Conservation (phyloP, 139 green algal genomes). For the Picochlorum sp. region DNA sequence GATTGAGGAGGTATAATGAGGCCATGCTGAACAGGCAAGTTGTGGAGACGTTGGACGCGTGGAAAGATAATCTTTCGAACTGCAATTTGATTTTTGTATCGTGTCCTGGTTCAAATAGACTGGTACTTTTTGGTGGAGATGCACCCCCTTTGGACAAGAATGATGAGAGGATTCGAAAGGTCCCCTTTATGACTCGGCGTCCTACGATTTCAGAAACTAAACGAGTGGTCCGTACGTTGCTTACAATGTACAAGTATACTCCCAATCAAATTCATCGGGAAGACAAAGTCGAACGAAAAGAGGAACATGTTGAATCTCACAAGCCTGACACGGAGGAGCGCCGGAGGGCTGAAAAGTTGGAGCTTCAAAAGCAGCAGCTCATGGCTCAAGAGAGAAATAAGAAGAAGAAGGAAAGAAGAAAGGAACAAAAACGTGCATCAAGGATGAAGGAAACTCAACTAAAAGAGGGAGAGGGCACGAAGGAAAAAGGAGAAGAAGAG, state of each 20-base stretch:
- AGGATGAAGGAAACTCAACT: slow-evolving; percentile 6
- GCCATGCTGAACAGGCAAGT: slow-evolving; percentile 54
- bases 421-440: background rate
- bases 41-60: slow-evolving; percentile 43
- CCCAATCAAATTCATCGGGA: too few relatives aligned
- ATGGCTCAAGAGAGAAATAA: slow-evolving; percentile 3
- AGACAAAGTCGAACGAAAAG: too few relatives aligned
- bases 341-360: too few relatives aligned
- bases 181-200: slow-evolving; percentile 65
- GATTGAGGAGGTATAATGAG: slow-evolving; percentile 84
- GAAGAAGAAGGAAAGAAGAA: background rate
- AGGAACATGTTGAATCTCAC: too few relatives aligned
- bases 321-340: too few relatives aligned
- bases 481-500: slow-evolving; percentile 48
- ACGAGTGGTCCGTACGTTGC: slow-evolving; percentile 53
- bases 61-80: slow-evolving; percentile 35
- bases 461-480: slow-evolving; percentile 6
- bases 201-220: slow-evolving; percentile 78
- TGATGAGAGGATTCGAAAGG: slow-evolving; percentile 37
- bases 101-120: slow-evolving; percentile 8
- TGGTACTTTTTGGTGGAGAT: slow-evolving; percentile 22
- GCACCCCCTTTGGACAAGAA: slow-evolving; percentile 17
- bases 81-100: slow-evolving; percentile 8
- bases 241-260: slow-evolving; percentile 36
- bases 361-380: too few relatives aligned